Evolutionary conservation across 805 yeast genomes (phyloP).

Genomic region (Kazachstania taianensis): DNA sequence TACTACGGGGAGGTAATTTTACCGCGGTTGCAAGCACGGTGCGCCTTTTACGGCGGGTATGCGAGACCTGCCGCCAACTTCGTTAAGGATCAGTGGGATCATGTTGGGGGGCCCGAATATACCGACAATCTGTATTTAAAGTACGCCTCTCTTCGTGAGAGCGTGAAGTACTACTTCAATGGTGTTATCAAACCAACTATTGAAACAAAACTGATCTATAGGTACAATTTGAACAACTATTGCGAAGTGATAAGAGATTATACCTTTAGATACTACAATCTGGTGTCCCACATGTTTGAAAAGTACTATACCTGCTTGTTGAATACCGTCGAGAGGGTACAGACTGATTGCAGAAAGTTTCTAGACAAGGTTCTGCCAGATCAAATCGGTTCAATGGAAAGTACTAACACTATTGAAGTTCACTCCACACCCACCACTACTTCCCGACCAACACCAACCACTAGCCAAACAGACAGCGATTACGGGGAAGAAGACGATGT

Average conservation of each 20-base stretch:
- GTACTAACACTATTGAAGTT: background rate
- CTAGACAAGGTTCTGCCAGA: no score
- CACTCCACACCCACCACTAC: background rate
- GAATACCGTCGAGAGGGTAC: no score
- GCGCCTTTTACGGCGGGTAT: background rate
- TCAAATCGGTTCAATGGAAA: no score
- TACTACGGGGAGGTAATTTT: background rate
- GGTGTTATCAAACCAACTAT: constrained; percentile 8
- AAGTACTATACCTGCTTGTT: no score
- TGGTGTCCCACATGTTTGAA: background rate
- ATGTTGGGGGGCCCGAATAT: background rate
- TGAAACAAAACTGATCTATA: background rate
- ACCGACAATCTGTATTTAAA: background rate
- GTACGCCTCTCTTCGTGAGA: background rate
- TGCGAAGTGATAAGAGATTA: no score
- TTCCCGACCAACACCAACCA: background rate
- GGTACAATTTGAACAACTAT: no score
- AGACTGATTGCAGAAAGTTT: background rate
- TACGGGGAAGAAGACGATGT: constrained; percentile 4
- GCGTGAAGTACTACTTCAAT: constrained; percentile 7
- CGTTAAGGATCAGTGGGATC: background rate
- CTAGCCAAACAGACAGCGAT: background rate
- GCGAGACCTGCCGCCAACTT: background rate
- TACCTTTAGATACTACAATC: no score
- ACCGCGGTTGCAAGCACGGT: background rate